Evolutionary conservation across 805 yeast species (phyloP).

Genomic region (Candida maris): DNA sequence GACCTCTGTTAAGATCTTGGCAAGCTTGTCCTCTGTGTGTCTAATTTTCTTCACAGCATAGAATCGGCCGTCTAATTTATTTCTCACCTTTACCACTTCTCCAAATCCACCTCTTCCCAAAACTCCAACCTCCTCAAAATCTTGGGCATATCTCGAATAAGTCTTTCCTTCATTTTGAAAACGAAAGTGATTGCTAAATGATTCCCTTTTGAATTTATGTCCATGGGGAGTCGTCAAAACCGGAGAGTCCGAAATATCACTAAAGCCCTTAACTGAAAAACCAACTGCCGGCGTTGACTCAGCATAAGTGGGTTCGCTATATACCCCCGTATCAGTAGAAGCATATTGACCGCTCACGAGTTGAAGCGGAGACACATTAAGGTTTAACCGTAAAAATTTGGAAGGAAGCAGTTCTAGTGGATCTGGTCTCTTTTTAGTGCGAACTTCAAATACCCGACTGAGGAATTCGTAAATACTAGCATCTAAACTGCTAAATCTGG

Average conservation of each 20-base stretch:
- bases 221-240: conserved; percentile 8
- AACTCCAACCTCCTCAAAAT: conserved; percentile 90
- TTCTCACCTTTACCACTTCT: conserved; percentile 95
- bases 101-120: conserved; percentile 97
- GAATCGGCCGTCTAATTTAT: conserved; percentile 87
- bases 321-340: neutral
- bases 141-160: conserved; percentile 79
- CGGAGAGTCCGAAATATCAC: conserved; percentile 22
- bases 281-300: conserved; percentile 1
- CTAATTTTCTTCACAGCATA: conserved; percentile 92
- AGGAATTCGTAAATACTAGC: conserved; percentile 65
- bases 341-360: conserved; percentile 2
- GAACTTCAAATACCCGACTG: conserved; percentile 57
- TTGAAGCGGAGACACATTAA: conserved; percentile 33
- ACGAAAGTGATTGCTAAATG: conserved; percentile 22
- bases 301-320: neutral
- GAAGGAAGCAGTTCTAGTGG: conserved; percentile 83
- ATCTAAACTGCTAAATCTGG: conserved; percentile 34
- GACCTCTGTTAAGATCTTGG: conserved; percentile 84
- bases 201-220: conserved; percentile 24
- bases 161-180: conserved; percentile 17
- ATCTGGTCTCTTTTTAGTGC: conserved; percentile 69
- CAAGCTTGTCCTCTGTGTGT: conserved; percentile 74
- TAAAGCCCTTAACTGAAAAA: conserved; percentile 13
- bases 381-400: conserved; percentile 73